Percentiles rank a stretch among this genome's conserved stretches.
Conservation (phyloP, 371 early-diverging fungal species). For the Mortierella sp. region DNA sequence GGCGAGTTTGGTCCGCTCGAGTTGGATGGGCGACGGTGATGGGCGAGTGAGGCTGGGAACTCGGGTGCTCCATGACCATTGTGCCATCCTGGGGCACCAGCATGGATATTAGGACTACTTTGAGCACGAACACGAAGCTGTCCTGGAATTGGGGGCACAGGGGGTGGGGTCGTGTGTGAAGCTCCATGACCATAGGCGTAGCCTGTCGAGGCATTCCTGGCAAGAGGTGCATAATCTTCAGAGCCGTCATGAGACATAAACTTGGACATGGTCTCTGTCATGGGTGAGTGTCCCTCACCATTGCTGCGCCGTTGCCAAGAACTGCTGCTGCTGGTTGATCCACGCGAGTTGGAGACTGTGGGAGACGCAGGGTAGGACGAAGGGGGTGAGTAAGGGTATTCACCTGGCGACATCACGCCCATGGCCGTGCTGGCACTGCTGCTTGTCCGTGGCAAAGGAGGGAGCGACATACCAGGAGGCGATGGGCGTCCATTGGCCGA, state of each 20-base stretch:
- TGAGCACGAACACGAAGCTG: conserved; percentile 63
- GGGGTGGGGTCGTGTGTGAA: conserved; percentile 6
- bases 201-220: background rate
- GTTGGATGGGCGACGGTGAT: conserved; percentile 8
- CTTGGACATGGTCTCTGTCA: conserved; percentile 42
- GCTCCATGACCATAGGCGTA: background rate
- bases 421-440: conserved; percentile 47
- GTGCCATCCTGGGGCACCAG: conserved; percentile 9
- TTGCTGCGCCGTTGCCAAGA: conserved; percentile 41
- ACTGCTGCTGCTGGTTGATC: conserved; percentile 28
- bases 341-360: conserved; percentile 52
- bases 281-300: conserved; percentile 34
- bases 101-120: conserved; percentile 67
- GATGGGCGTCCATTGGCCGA: conserved; percentile 32
- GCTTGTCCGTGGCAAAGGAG: conserved; percentile 60
- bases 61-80: conserved; percentile 1
- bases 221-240: background rate
- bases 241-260: conserved; percentile 28
- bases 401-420: conserved; percentile 29
- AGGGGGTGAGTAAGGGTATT: conserved; percentile 62
- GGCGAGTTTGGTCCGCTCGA: conserved; percentile 5
- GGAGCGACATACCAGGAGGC: conserved; percentile 56
- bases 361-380: conserved; percentile 63
- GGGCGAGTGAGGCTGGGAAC: conserved; percentile 4
- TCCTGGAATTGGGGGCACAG: conserved; percentile 2